These are phyloP conservation scores for Alliaria petiolata DNA, from an alignment of 345 rosid species.

Conservation along the genomic window DNA sequence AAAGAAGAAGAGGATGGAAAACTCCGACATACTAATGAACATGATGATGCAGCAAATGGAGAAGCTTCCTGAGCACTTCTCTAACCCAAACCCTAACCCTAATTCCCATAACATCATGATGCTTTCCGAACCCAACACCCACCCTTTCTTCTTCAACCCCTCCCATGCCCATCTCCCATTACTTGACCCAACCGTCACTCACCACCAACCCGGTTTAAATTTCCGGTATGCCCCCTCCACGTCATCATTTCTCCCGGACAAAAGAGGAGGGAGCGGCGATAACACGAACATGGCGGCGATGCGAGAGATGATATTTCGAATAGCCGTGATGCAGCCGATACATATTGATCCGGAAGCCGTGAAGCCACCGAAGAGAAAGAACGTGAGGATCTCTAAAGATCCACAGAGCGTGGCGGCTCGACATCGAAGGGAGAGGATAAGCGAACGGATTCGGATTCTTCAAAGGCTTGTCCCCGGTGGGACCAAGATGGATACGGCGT, in stretches of 20 bases:
- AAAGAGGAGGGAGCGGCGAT: constrained; percentile 13
- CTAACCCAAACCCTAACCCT: constrained; percentile 28
- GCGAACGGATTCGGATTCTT: constrained; percentile 82
- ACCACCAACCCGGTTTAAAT: constrained; percentile 28
- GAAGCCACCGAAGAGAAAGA: constrained; percentile 83
- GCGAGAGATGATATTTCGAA: constrained; percentile 78
- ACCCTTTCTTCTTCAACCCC: constrained; percentile 13
- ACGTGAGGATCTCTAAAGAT: constrained; percentile 87
- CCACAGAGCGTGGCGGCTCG: constrained; percentile 97
- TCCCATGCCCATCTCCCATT: constrained; percentile 28
- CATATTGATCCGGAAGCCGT: constrained; percentile 79
- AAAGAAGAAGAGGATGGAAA: constrained; percentile 18
- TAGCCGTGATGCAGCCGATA: constrained; percentile 92
- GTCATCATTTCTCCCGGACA: constrained; percentile 12
- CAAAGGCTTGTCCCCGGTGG: constrained; percentile 94
- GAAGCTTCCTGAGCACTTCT: constrained; percentile 50
- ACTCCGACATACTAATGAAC: constrained; percentile 37
- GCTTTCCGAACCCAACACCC: constrained; percentile 28
- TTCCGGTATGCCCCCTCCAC: constrained; percentile 17
- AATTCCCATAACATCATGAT: constrained; percentile 12
- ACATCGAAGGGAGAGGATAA: constrained; percentile 80
- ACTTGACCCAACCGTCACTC: constrained; percentile 22
- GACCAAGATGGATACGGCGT: constrained; percentile 92
- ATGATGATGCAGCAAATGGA: constrained; percentile 59
- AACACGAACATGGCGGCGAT: constrained; percentile 55